phyloP scores from a whole-genome alignment of 176 grass and related monocot genomes.

The Pontederia crassipes region DNA sequence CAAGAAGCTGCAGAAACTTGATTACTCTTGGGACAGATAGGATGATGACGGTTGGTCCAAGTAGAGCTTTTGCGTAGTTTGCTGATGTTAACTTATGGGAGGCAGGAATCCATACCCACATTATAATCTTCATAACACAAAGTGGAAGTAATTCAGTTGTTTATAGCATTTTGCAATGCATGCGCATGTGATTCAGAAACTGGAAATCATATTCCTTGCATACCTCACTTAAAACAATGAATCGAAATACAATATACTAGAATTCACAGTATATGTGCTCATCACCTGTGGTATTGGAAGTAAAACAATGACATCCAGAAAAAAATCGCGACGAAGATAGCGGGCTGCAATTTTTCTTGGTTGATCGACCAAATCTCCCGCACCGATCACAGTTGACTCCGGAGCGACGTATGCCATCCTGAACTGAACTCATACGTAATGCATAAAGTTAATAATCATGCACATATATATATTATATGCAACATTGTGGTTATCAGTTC shows the following conservation, averaged over 20 bases:
- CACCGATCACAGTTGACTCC: constrained; percentile 79
- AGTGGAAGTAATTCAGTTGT: neutral
- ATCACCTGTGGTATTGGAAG: constrained; percentile 83
- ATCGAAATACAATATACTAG: no score
- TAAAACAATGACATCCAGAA: constrained; percentile 71
- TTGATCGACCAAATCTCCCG: constrained; percentile 78
- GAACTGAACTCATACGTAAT: constrained; percentile 42
- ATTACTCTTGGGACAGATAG: constrained; percentile 77
- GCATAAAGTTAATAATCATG: no score
- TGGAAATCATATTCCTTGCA: no score
- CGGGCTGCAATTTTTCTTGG: constrained; percentile 71
- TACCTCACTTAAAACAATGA: no score
- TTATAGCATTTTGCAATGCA: no score
- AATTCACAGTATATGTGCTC: no score
- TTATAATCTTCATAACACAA: constrained; percentile 58
- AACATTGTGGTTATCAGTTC: no score
- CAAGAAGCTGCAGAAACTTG: constrained; percentile 78
- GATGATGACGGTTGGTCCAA: constrained; percentile 69
- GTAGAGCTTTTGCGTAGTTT: constrained; percentile 84
- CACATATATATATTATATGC: no score
- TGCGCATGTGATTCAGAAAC: no score
- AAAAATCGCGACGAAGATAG: constrained; percentile 76
- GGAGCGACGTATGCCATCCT: constrained; percentile 90
- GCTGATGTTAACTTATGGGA: constrained; percentile 58
- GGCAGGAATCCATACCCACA: constrained; percentile 70